Evolutionary conservation across 2,329 filamentous ascomycete genomes (phyloP).

Genomic region (Drechslerella dactyloides): DNA sequence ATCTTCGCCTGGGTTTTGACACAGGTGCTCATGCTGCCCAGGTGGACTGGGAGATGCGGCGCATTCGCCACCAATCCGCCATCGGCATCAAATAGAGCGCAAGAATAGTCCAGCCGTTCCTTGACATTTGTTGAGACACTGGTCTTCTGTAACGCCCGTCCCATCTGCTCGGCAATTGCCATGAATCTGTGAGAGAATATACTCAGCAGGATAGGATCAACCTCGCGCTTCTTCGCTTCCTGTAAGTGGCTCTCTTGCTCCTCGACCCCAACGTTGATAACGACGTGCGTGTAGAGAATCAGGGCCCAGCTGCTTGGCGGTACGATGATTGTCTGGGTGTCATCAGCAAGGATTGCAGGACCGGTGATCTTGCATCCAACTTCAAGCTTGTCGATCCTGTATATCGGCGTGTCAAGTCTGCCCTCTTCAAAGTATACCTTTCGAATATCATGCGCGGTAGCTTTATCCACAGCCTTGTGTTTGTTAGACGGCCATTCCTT

Average conservation of each 20-base stretch:
- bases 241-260: constrained; percentile 45
- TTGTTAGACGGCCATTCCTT: constrained; percentile 68
- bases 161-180: constrained; percentile 87
- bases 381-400: constrained; percentile 76
- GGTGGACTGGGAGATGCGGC: constrained; percentile 79
- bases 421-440: constrained; percentile 86
- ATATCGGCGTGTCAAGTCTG: constrained; percentile 77
- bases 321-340: constrained; percentile 89
- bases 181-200: constrained; percentile 85
- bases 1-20: constrained; percentile 79
- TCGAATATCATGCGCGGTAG: constrained; percentile 67
- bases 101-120: constrained; percentile 82
- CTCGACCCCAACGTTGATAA: constrained; percentile 76
- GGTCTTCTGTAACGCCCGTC: constrained; percentile 77
- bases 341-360: constrained; percentile 84
- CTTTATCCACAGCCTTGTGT: constrained; percentile 59
- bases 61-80: constrained; percentile 80
- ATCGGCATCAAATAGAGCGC: constrained; percentile 77
- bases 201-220: constrained; percentile 77
- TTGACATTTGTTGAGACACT: constrained; percentile 82
- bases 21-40: constrained; percentile 85
- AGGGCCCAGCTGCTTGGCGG: constrained; percentile 77
- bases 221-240: constrained; percentile 57
- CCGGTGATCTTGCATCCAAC: constrained; percentile 76
- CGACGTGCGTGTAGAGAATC: constrained; percentile 82